A percentile compares a stretch with the other conserved stretches of the same genome.
These are phyloP conservation scores for Strobilomyces dryophilus DNA, from an alignment of 768 basidiomycete species.

Conservation along the genomic window DNA sequence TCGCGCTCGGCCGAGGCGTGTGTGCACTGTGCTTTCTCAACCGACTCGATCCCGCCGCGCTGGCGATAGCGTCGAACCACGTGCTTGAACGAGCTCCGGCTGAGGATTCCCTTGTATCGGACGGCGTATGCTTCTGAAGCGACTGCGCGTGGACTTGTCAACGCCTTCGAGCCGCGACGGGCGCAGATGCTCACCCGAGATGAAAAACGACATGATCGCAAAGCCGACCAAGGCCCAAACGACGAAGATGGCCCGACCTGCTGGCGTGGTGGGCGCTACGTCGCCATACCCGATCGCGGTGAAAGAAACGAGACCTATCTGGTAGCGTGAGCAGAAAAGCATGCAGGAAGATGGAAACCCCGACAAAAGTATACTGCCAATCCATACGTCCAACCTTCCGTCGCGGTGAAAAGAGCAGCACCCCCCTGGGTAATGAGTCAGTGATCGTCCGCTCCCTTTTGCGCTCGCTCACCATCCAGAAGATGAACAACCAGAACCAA, in stretches of 20 bases:
- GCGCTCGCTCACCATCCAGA: slow-evolving; percentile 60
- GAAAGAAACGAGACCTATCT: slow-evolving; percentile 65
- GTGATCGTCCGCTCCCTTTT: background rate
- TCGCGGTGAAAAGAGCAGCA: slow-evolving; percentile 60
- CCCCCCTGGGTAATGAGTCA: slow-evolving; percentile 44
- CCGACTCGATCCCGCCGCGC: slow-evolving; percentile 17
- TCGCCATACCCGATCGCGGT: slow-evolving; percentile 76
- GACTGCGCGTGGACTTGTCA: slow-evolving; percentile 37
- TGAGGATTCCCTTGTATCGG: slow-evolving; percentile 57
- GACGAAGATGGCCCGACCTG: slow-evolving; percentile 73
- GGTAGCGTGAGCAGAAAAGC: background rate
- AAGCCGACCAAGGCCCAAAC: slow-evolving; percentile 78
- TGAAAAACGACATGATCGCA: slow-evolving; percentile 68
- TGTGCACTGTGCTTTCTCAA: slow-evolving; percentile 8
- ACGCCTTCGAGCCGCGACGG: background rate
- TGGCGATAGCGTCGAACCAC: slow-evolving; percentile 45
- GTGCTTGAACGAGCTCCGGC: slow-evolving; percentile 40
- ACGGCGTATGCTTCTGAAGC: slow-evolving; percentile 62
- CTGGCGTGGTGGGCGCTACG: slow-evolving; percentile 53
- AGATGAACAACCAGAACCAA: slow-evolving; percentile 60
- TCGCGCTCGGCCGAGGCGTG: slow-evolving; percentile 1
- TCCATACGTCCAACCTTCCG: slow-evolving; percentile 67
- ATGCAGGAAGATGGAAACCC: slow-evolving; percentile 14
- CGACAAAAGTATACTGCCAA: slow-evolving; percentile 68
- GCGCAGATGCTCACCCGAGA: slow-evolving; percentile 50